Evolutionary conservation across 106 monocot species (phyloP), one percentile per base, ranked within the genome.

Genomic region (Dioscorea alata): DNA sequence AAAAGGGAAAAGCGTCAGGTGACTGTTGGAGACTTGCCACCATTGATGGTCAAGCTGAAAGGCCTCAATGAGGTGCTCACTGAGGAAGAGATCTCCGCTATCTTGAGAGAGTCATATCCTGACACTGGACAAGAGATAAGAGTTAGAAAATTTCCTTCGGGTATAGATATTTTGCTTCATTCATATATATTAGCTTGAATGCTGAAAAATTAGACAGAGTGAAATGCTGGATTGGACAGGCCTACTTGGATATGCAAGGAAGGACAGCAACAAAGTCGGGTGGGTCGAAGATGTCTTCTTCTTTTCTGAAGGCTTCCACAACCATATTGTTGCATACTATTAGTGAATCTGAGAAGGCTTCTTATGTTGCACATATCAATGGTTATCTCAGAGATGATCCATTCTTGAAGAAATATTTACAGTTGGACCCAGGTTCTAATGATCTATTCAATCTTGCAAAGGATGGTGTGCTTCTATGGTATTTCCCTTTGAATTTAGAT

Each of bases 291-390:
- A 83, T 70, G 61, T 68, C 72, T 4, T 75, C 87, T 1, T 78
- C 81, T 9, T 94, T 94, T 69, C 79, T 94, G 35, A 94, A 90
- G 69, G 84, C 79, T 19, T 60, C 82, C 0, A 90, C 86, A 1
- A 94, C 90, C 3, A 94, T 87, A 10, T 77, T 87, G 59, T 75
- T 90, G 24, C 94, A 94, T 71, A 84, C 85, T 4, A 84, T 94
- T 33, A 85, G 77, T 57, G 87, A 94, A 61, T 82, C 90, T 0
- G 94, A 94, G 80, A 94, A 87, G 73, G n/a, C 87, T 4, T 90
- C 87, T 14, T 94, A 94, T 69, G 94, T 94, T 31, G 83, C 75
- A n/a, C 94, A 90, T 60, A 94, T 94, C 60, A 94, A 94, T 50
- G 82, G 57, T 59, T 90, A 87, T 72, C 89, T 94, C 24, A 69